phyloP scores from a whole-genome alignment of 495 filamentous ascomycete species.

The Bryoglossum gracile region DNA sequence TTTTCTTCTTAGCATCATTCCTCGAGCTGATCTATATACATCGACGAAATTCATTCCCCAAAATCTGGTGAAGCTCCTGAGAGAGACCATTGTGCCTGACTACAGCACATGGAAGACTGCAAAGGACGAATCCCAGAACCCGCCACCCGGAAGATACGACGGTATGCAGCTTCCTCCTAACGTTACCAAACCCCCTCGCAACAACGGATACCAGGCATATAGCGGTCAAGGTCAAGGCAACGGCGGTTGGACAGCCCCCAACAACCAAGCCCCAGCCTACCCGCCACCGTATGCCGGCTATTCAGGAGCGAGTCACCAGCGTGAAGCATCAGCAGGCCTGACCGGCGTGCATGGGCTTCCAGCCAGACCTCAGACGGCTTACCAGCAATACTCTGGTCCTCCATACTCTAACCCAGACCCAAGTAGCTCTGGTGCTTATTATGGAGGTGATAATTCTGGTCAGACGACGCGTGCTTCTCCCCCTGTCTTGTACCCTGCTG shows the following conservation, averaged over 20 bases:
- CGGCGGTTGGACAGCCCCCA: too few species aligned
- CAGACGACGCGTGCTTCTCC: conserved; percentile 1
- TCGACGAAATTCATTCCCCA: conserved; percentile 57
- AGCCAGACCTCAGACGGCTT: too few species aligned
- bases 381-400: too few species aligned
- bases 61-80: conserved; percentile 66
- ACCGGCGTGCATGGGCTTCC: conserved; percentile 3
- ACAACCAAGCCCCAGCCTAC: neutral
- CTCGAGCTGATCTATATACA: conserved; percentile 64
- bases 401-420: conserved; percentile 18
- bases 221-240: neutral
- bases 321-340: conserved; percentile 2
- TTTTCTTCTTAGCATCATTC: conserved; percentile 76
- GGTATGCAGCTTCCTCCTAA: conserved; percentile 16
- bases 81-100: conserved; percentile 54
- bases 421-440: conserved; percentile 19
- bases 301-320: conserved; percentile 9
- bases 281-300: neutral
- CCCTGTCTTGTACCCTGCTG: conserved; percentile 3
- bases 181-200: conserved; percentile 7
- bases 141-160: conserved; percentile 15
- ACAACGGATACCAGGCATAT: conserved; percentile 5
- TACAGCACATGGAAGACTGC: conserved; percentile 28
- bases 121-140: conserved; percentile 13
- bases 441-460: conserved; percentile 9